Evolutionary conservation across 345 rosid genomes (phyloP), one percentile per base, ranked within the genome.

Genomic region (Streptanthus diversifolius): DNA sequence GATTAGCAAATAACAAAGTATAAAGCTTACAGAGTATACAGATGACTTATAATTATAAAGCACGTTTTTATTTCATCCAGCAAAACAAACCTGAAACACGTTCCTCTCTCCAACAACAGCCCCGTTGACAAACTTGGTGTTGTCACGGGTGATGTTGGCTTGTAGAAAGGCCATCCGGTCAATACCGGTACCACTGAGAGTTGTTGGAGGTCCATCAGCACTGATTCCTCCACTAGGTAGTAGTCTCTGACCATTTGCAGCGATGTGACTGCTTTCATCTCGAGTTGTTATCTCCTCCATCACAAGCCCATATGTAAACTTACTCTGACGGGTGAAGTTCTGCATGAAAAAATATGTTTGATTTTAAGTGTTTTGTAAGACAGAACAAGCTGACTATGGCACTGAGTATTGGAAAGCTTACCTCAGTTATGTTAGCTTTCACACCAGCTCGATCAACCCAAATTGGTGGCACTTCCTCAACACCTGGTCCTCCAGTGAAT

Each of bases 381-480:
- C 7, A 40, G 33, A 63, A 9, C 11, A 44, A 14, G 22, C 19
- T 4, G 24, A 37, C 22, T 10, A 56, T 37, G 52, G 17, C 66
- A 70, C 53, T 55, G 52, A 70, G 30, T 56, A 29, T 54, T 19
- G 61, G 62, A 7, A 45, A 55, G 63, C 76, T 77, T 75, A 95
- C 99, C 98, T 95, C 98, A 22, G 97, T 92, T 66, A 92, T 88
- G 74, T 90, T 95, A 73, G 96, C 93, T 75, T 95, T 95, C 8
- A 88, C 15, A 55, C 99, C 99, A 80, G 96, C 90, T 72, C 99
- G 88, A 82, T 95, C 98, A 55, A 95, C 99, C 99, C 98, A 95
- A 66, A 95, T 91, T 5, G 99, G 96, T 49, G 97, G 98, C 43
- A 95, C 99, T 85, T 95, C 99, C 74, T 90, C 99, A 56, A 87